Percentiles rank a stretch among this genome's conserved stretches.
phyloP scores from a whole-genome alignment of 148 eudicot genomes.

The Amaranthus cruentus region DNA sequence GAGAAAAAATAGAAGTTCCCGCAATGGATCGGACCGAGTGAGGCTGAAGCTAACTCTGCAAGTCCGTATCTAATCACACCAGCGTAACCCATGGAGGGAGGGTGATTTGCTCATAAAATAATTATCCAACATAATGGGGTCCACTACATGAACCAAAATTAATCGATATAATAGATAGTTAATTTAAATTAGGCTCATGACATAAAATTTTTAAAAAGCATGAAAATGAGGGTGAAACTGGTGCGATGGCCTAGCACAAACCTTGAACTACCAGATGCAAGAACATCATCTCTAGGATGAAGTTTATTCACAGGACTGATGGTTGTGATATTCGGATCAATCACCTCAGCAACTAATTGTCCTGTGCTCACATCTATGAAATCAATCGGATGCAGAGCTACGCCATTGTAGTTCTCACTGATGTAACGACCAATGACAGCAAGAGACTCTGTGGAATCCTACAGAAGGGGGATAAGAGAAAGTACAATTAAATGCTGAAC shows the following conservation, averaged over 20 bases:
- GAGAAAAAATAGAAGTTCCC: too few species aligned
- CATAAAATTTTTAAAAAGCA: neutral
- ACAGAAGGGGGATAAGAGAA: conserved; percentile 18
- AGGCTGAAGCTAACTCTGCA: too few species aligned
- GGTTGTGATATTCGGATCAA: conserved; percentile 87
- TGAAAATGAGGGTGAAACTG: neutral
- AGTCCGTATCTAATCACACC: too few species aligned
- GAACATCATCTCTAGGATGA: conserved; percentile 84
- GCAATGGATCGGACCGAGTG: too few species aligned
- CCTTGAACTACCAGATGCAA: conserved; percentile 95
- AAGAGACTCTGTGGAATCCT: conserved; percentile 95
- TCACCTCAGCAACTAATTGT: conserved; percentile 86
- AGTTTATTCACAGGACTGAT: conserved; percentile 92
- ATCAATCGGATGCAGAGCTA: conserved; percentile 93
- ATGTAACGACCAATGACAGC: conserved; percentile 95
- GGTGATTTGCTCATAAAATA: too few species aligned
- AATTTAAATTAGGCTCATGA: neutral
- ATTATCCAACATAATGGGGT: too few species aligned
- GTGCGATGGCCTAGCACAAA: conserved; percentile 16
- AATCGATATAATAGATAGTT: too few species aligned
- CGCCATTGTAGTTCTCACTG: conserved; percentile 81
- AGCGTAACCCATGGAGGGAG: too few species aligned
- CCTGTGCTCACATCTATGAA: conserved; percentile 86
- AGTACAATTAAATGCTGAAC: neutral
- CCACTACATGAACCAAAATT: too few species aligned